Base-by-base conservation (phyloP, 441 rosid genomes). In the Jatropha multifida region DNA sequence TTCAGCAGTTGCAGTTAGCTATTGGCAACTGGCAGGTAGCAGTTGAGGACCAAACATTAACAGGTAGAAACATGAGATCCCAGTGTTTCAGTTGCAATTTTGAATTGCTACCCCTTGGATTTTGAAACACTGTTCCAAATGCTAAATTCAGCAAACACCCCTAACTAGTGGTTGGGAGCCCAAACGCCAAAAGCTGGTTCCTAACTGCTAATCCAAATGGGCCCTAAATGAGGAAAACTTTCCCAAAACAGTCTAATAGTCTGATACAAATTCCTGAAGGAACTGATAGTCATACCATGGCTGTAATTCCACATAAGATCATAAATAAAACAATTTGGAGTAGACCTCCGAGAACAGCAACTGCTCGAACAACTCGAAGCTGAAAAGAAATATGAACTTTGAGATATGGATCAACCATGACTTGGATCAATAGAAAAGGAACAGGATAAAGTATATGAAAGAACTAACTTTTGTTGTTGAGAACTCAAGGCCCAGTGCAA, bases 331-430 rank as follows among this genome's bases (percentile, higher is more conserved):
- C 82, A 77, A 94, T 89, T 85, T 94, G 97, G 68, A 94, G 93
- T 76, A 92, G 92, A 72, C 97, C 98, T 75, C 98, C 98, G 73
- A 90, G 83, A 80, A 92, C 82, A 79, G 98, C 96, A 80, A 94
- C 98, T 72, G 94, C 94, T 77, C 97, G 91, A 76, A 94, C 98
- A 81, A 94, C 90, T 68, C 95, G 92, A 80, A 94, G 94, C 97
- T 94, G 90, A 73, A 87, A 65, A 78, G 23, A 80, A 74, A 52
- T 71, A 55, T 15, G 55, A 68, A 67, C 38, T 63, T 62, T 38
- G 41, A 78, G 56, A 61, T 40, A 8, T 67, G 58, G 65, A 74
- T 23, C 46, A 48, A 73, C 41, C 15, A 14, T 13, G 65, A 61
- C 54, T 49, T 64, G 78, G 69, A 13, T 42, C 12, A 32, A 20